phyloP scores from a whole-genome alignment of 169 alveolate species.

The Plasmodium cynomolgi region DNA sequence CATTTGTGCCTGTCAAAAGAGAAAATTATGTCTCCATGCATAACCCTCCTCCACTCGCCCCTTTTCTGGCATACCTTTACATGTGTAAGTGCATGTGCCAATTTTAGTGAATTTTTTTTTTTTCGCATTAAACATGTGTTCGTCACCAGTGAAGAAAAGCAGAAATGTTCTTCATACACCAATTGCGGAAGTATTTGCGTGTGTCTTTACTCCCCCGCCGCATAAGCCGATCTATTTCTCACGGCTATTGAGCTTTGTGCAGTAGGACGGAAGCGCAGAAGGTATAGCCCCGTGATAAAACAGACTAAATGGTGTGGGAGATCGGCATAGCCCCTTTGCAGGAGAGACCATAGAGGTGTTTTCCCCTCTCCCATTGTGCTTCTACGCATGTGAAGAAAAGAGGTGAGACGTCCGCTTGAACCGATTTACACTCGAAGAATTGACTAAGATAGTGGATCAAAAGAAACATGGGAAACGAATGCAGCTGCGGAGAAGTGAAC shows the following conservation, averaged over 20 bases:
- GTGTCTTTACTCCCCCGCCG: background rate
- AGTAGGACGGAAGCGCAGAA: background rate
- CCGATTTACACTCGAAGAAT: background rate
- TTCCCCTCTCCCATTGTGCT: background rate
- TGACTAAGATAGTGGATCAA: background rate
- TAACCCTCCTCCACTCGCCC: background rate
- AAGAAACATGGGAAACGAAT: slow-evolving; percentile 48
- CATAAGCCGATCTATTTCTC: background rate
- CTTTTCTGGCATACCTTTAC: background rate
- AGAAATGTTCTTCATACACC: background rate
- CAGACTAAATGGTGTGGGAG: background rate
- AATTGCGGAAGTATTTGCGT: background rate
- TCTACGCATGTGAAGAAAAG: background rate
- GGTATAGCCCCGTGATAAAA: background rate
- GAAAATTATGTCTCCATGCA: background rate
- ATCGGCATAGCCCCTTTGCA: background rate
- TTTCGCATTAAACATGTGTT: background rate
- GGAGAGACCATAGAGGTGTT: background rate
- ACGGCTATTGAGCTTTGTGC: background rate
- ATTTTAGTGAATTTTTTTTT: background rate
- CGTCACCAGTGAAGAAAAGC: background rate
- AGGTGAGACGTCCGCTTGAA: background rate
- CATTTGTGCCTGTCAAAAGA: background rate
- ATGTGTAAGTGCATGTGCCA: background rate
- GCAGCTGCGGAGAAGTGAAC: slow-evolving; percentile 41